Conservation (phyloP, 202 grass and related monocot genomes). For the Hordeum pubiflorum region DNA sequence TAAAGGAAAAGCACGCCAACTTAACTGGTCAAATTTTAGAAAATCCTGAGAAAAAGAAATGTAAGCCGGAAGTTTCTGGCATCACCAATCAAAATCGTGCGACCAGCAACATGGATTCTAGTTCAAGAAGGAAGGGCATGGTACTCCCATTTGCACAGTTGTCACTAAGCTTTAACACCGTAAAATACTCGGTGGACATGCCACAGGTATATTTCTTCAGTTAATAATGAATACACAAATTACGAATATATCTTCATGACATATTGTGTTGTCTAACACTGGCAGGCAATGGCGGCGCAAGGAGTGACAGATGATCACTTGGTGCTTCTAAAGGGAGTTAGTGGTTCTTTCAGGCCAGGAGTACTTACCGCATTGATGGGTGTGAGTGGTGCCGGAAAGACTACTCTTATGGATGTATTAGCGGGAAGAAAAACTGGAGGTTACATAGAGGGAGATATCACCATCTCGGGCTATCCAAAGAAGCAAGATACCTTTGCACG, state of each 20-base stretch:
- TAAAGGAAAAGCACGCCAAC: slow-evolving; percentile 69
- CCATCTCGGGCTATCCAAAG: slow-evolving; percentile 86
- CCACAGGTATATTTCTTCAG: slow-evolving; percentile 51
- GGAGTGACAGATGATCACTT: slow-evolving; percentile 61
- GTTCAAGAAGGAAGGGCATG: slow-evolving; percentile 63
- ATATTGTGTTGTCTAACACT: neutral
- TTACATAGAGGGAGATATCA: slow-evolving; percentile 82
- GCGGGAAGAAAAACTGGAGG: slow-evolving; percentile 94
- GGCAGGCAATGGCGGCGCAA: slow-evolving; percentile 79
- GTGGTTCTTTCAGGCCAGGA: slow-evolving; percentile 90
- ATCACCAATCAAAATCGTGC: slow-evolving; percentile 11
- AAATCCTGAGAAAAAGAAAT: slow-evolving; percentile 37
- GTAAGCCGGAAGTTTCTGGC: slow-evolving; percentile 35
- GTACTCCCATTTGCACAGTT: slow-evolving; percentile 75
- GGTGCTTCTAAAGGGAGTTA: slow-evolving; percentile 75
- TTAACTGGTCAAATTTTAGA: slow-evolving; percentile 61
- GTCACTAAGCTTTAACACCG: slow-evolving; percentile 61
- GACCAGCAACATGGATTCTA: slow-evolving; percentile 27
- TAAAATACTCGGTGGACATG: slow-evolving; percentile 92
- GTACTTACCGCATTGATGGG: slow-evolving; percentile 95
- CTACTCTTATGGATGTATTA: slow-evolving; percentile 91
- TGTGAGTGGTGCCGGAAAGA: slow-evolving; percentile 96
- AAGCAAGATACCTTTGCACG: slow-evolving; percentile 96
- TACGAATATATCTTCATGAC: neutral
- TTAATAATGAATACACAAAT: slow-evolving; percentile 2